Base-by-base conservation (phyloP, 2,329 filamentous ascomycete genomes). In the Knufia fluminis region DNA sequence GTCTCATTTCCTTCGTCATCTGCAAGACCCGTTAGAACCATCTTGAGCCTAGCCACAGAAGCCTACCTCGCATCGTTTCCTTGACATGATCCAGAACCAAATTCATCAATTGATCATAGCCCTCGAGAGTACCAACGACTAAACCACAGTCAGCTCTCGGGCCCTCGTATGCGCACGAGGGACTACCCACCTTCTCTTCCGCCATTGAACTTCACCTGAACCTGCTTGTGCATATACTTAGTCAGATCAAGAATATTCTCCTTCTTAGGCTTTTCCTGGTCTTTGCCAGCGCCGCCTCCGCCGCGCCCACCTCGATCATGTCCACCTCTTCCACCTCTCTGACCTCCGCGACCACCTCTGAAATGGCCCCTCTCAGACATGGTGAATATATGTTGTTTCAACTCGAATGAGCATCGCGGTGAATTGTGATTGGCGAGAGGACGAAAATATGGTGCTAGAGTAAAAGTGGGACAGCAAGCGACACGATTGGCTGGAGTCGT, bases 21-120 rank as follows among this genome's bases (percentile, higher is more conserved):
- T 96, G 59, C 32, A 26, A 4, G 41, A 20, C 22, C 39, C 9
- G 45, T 60, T 52, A 62, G 57, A 35, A 50, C 33, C 6, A n/a
- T 14, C 3, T n/a, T 28, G 28, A 7, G 8, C 10, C 22, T 24
- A 17, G 8, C 20, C 17, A 28, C 35, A 23, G n/a, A 19, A 19
- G 4, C 20, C 54, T 71, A 94, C 91, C 91, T 74, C 85, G 79
- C 69, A 96, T 82, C 42, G 84, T 78, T 67, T 98, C 92, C 66
- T 92, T 82, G 46, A 94, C 91, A 59, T 97, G 86, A 63, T 97
- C 92, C 50, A 98, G 74, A 22, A 98, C 92, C 54, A 98, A 76
- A 66, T 98, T 98, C 90, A 97, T 97, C 53, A 98, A 76, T 61
- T 92, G 90, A 66, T 98, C 92, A 67, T 90, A 97, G 54, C 92